A percentile compares a stretch with the other conserved stretches of the same genome.
Conservation (phyloP, 192 early-diverging fungal genomes). For the Umbelopsis sp. region DNA sequence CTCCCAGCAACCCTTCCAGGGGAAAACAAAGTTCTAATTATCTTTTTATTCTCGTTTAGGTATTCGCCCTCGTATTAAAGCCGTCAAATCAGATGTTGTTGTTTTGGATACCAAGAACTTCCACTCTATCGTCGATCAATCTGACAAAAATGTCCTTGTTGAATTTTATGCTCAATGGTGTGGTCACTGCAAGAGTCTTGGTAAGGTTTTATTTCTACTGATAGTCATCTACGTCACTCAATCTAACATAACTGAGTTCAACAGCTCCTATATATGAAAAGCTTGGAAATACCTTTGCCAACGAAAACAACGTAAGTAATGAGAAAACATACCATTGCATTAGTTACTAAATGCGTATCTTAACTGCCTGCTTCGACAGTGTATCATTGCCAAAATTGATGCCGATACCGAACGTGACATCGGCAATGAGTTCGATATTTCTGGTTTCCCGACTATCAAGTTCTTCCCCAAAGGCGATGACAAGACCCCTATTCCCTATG, state of each 20-base stretch:
- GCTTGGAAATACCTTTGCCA: constrained; percentile 76
- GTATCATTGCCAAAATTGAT: constrained; percentile 89
- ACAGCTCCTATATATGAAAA: constrained; percentile 89
- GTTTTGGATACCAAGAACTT: constrained; percentile 77
- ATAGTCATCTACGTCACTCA: background rate
- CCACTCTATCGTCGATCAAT: constrained; percentile 71
- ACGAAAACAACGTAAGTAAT: constrained; percentile 67
- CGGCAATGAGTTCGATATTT: constrained; percentile 65
- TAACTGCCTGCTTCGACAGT: constrained; percentile 23
- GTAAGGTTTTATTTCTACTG: constrained; percentile 32
- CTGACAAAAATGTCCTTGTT: constrained; percentile 79
- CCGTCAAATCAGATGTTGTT: constrained; percentile 63
- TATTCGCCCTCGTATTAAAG: constrained; percentile 71
- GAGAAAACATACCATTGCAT: background rate
- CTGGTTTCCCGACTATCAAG: constrained; percentile 89
- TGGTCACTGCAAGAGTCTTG: constrained; percentile 74
- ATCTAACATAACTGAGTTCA: background rate
- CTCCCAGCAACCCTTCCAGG: background rate
- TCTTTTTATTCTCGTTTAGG: constrained; percentile 35
- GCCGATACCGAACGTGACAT: constrained; percentile 68
- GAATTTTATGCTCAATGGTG: constrained; percentile 96
- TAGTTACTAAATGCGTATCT: background rate
- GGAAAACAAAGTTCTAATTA: background rate
- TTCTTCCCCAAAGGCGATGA: constrained; percentile 75
- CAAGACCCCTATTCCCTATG: constrained; percentile 68